Percentiles rank a stretch among this genome's conserved stretches.
Evolutionary conservation across 805 yeast genomes (phyloP).

Genomic region (Starmerella asiatica): DNA sequence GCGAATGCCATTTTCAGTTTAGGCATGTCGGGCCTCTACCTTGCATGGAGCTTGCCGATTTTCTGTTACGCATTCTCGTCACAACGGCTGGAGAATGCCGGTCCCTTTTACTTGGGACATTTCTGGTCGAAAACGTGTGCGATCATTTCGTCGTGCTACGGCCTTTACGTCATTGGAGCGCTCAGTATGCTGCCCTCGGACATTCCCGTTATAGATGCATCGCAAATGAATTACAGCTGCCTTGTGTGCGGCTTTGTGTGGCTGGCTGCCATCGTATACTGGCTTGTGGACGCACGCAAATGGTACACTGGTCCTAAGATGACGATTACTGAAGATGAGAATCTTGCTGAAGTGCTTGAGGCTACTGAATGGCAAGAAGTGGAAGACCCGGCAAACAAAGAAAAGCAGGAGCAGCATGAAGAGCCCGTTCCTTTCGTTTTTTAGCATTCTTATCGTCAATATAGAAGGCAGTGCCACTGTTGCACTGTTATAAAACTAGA

Average conservation of each 20-base stretch:
- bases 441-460: too few relatives aligned
- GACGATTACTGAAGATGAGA: slow-evolving; percentile 16
- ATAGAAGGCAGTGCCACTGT: too few relatives aligned
- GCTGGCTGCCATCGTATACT: slow-evolving; percentile 41
- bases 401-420: background rate
- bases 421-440: background rate
- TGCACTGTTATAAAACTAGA: too few relatives aligned
- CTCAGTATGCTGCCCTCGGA: slow-evolving; percentile 48
- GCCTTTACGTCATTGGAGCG: slow-evolving; percentile 36
- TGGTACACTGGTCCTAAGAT: slow-evolving; percentile 43
- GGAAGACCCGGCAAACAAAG: background rate
- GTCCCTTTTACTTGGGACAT: slow-evolving; percentile 51
- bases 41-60: slow-evolving; percentile 53
- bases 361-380: slow-evolving; percentile 10
- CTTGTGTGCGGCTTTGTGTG: slow-evolving; percentile 51
- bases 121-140: slow-evolving; percentile 34
- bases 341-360: slow-evolving; percentile 12
- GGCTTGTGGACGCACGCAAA: slow-evolving; percentile 39
- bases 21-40: slow-evolving; percentile 46
- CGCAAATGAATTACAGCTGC: slow-evolving; percentile 55
- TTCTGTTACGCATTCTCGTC: slow-evolving; percentile 38
- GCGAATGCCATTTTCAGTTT: slow-evolving; percentile 57
- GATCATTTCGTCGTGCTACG: slow-evolving; percentile 37
- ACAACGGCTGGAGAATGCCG: slow-evolving; percentile 42
- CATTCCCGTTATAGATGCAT: slow-evolving; percentile 24